These are phyloP conservation scores for barley (Hordeum vulgare) DNA, from an alignment of 176 grass and related monocot genomes.

Conservation along the genomic window MorexV3_pseudomolecules_assembly NC_058522.1:131586989-131587488, in stretches of 20 bases:
- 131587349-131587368: background rate
- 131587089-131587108: background rate
- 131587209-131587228: slow-evolving; percentile 42
- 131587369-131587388: slow-evolving; percentile 60
- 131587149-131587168: slow-evolving; percentile 36
- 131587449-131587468: slow-evolving; percentile 99
- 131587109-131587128: background rate
- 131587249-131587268: slow-evolving; percentile 32
- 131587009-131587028: background rate
- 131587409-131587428: slow-evolving; percentile 63
- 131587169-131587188: slow-evolving; percentile 49
- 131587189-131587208: slow-evolving; percentile 39
- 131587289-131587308: slow-evolving; percentile 42
- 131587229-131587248: slow-evolving; percentile 51
- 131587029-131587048: slow-evolving; percentile 7
- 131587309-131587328: slow-evolving; percentile 45
- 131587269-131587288: slow-evolving; percentile 41
- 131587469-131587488: slow-evolving; percentile 92
- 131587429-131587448: slow-evolving; percentile 76
- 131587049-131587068: background rate
- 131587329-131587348: slow-evolving; percentile 35
- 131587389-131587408: slow-evolving; percentile 45
- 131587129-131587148: slow-evolving; percentile 4
- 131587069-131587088: slow-evolving; percentile 15
- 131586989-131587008: background rate